Percentiles rank a stretch among this genome's conserved stretches.
Conservation (phyloP, 2,329 filamentous ascomycete genomes). For the Hansfordia pulvinata region DNA sequence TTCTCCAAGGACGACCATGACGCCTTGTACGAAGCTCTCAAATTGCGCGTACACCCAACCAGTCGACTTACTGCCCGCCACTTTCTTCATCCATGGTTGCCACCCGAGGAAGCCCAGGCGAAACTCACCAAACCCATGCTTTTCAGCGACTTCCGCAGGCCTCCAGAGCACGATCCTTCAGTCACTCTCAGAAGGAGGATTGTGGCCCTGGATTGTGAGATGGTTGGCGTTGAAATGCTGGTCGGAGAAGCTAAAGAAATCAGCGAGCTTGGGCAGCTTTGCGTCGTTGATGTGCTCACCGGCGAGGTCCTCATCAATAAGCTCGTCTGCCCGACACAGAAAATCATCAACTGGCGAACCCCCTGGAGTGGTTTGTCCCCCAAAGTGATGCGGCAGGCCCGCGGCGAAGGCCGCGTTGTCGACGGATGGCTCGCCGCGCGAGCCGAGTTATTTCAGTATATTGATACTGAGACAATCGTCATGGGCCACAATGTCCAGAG, state of each 20-base stretch:
- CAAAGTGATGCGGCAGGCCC: slow-evolving; percentile 16
- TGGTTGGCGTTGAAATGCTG: slow-evolving; percentile 21
- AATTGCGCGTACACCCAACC: too few relatives aligned
- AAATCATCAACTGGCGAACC: slow-evolving; percentile 20
- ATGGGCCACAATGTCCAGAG: slow-evolving; percentile 31
- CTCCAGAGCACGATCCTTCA: too few relatives aligned
- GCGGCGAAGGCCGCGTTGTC: slow-evolving; percentile 16
- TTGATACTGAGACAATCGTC: slow-evolving; percentile 29
- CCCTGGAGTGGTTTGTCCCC: slow-evolving; percentile 22
- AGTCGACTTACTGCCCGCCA: too few relatives aligned
- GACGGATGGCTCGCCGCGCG: slow-evolving; percentile 28
- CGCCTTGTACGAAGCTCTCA: too few relatives aligned
- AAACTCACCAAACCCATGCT: too few relatives aligned
- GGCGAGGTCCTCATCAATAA: slow-evolving; percentile 28
- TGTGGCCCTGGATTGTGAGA: slow-evolving; percentile 34
- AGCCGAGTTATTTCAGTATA: slow-evolving; percentile 22
- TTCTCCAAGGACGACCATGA: too few relatives aligned
- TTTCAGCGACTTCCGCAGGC: too few relatives aligned
- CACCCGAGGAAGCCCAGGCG: too few relatives aligned
- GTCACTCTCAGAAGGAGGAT: too few relatives aligned
- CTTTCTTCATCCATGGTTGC: too few relatives aligned
- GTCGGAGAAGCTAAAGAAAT: slow-evolving; percentile 1
- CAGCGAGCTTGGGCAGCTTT: slow-evolving; percentile 10
- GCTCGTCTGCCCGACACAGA: slow-evolving; percentile 21
- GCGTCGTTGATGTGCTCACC: slow-evolving; percentile 27